phyloP scores from a whole-genome alignment of 805 yeast species.

The Pichia pseudocactophila region DNA sequence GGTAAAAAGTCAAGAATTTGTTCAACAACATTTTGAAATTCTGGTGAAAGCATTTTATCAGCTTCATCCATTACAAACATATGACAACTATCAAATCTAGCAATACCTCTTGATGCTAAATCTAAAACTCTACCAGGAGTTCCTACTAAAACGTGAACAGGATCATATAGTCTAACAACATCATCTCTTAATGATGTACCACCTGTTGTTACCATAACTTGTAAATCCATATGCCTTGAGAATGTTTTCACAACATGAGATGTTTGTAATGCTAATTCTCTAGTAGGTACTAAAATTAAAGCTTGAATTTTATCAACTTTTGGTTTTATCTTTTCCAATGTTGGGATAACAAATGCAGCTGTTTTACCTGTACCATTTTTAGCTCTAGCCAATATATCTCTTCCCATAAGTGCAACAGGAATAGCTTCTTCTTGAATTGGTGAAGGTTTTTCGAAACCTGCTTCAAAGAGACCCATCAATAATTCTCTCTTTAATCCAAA shows the following conservation, averaged over 20 bases:
- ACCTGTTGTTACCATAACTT: conserved; percentile 98
- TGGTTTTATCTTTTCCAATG: conserved; percentile 82
- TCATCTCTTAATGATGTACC: conserved; percentile 94
- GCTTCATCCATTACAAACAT: conserved; percentile 98
- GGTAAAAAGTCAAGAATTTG: conserved; percentile 82
- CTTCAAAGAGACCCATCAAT: conserved; percentile 97
- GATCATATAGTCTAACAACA: conserved; percentile 82
- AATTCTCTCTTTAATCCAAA: conserved; percentile 86
- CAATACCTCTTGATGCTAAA: conserved; percentile 79
- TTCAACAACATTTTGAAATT: conserved; percentile 79
- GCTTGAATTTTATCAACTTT: conserved; percentile 81
- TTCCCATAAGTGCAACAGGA: conserved; percentile 90
- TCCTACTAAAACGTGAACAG: conserved; percentile 91
- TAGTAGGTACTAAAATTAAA: conserved; percentile 88
- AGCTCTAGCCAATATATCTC: conserved; percentile 95
- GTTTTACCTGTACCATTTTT: conserved; percentile 99
- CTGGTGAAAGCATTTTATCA: conserved; percentile 89
- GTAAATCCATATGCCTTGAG: conserved; percentile 85
- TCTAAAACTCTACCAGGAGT: conserved; percentile 97
- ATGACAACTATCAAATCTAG: conserved; percentile 79
- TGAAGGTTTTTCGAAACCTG: conserved; percentile 96
- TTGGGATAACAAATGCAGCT: conserved; percentile 93
- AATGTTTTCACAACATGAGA: conserved; percentile 94
- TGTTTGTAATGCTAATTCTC: conserved; percentile 96
- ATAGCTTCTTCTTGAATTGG: conserved; percentile 97